Evolutionary conservation across 257 asterid genomes (phyloP), one percentile per base, ranked within the genome.

Genomic region (Solanum bulbocastanum): DNA sequence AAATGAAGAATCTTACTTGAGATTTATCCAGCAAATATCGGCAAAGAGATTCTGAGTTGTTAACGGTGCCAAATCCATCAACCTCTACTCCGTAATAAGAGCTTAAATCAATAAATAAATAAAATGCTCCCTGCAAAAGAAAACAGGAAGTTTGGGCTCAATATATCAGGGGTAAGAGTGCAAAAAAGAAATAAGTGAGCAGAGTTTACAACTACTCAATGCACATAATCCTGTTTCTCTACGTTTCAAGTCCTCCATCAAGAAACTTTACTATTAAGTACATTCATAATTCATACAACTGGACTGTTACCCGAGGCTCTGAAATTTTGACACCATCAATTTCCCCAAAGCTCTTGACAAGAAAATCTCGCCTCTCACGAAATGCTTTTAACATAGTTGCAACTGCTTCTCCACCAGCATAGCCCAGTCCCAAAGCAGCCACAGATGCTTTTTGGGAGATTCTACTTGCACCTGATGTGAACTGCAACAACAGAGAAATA

Each of bases 391-490:
- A 98, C 99, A 97, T 97, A 35, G 86, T 84, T 20, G 98, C 87
- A 65, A 97, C 94, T 44, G 95, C 95, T 88, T 95, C 98, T 87
- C 99, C 99, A 85, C 99, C 99, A n/a, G 99, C 99, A 89, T 93
- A 89, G 60, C 99, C 99, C 92, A 97, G 56, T 83, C 98, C 98
- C 88, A 97, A 87, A 72, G 99, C 99, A 81, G 99, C 99, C 88
- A 95, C 95, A 3, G 68, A 98, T 35, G 98, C 99, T 25, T 97
- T 97, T 86, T 96, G 99, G 27, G 99, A 94, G 89, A 97, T 95
- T 86, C 99, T 97, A 93, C 99, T 92, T 22, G 99, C 99, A 83
- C 99, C 99, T 79, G 99, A 97, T 72, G 99, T 97, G 25, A 92
- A 90, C 99, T 97, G 94, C 85, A 87, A 81, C 72, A 73, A 5